Conservation (phyloP, 805 yeast species). For the Candida andamanensis region DNA sequence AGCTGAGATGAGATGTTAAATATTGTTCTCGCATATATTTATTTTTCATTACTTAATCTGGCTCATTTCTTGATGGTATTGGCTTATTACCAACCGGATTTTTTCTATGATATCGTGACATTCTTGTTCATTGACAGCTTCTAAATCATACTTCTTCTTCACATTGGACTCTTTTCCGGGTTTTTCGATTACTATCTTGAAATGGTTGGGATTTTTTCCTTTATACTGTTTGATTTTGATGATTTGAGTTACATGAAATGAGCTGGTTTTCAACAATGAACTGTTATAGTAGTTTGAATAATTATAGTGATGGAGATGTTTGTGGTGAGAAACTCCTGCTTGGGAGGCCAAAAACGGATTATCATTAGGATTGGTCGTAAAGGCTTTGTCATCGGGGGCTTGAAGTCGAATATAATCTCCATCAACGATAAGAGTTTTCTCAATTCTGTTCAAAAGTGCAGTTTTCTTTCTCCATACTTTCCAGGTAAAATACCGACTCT, state of each 20-base stretch:
- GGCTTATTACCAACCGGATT: slow-evolving; percentile 51
- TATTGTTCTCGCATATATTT: slow-evolving; percentile 3
- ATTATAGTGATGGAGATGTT: slow-evolving; percentile 34
- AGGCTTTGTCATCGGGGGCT: slow-evolving; percentile 72
- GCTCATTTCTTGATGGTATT: slow-evolving; percentile 32
- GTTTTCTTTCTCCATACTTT: slow-evolving; percentile 87
- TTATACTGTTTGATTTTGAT: slow-evolving; percentile 68
- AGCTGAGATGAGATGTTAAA: too few species aligned
- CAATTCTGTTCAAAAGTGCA: slow-evolving; percentile 73
- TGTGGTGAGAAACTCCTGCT: slow-evolving; percentile 16
- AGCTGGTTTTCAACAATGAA: slow-evolving; percentile 75
- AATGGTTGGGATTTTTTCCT: slow-evolving; percentile 64
- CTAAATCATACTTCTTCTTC: slow-evolving; percentile 81
- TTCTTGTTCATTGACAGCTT: slow-evolving; percentile 57
- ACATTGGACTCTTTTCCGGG: slow-evolving; percentile 25
- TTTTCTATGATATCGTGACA: slow-evolving; percentile 75
- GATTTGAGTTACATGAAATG: slow-evolving; percentile 80
- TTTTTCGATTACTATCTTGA: slow-evolving; percentile 65
- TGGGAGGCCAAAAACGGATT: slow-evolving; percentile 24
- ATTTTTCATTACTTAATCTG: slow-evolving; percentile 4
- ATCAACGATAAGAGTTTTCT: slow-evolving; percentile 79
- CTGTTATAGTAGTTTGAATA: slow-evolving; percentile 47
- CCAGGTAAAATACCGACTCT: slow-evolving; percentile 73
- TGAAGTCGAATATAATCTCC: slow-evolving; percentile 90
- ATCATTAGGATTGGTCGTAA: slow-evolving; percentile 26